A percentile compares a stretch with the other conserved stretches of the same genome.
Conservation (phyloP, 2,329 filamentous ascomycete genomes). For the Furcasterigmium furcatum region DNA sequence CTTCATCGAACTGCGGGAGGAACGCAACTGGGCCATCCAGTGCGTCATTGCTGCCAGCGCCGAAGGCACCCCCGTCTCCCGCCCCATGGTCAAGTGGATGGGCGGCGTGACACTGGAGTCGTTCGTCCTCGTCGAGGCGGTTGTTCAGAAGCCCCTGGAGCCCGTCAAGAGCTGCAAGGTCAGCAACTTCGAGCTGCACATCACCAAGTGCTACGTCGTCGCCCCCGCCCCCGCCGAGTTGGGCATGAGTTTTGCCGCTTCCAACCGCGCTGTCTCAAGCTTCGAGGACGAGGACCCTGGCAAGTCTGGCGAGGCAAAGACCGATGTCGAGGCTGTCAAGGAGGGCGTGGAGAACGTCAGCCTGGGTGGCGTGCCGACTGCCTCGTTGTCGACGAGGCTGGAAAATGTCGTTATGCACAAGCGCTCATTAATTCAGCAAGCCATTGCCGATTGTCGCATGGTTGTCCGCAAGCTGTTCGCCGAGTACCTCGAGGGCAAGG, state of each 20-base stretch:
- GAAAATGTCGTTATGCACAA: constrained; percentile 94
- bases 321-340: background rate
- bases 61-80: constrained; percentile 63
- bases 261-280: constrained; percentile 53
- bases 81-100: constrained; percentile 95
- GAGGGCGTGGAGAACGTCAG: background rate
- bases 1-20: constrained; percentile 81
- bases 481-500: constrained; percentile 71
- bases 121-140: constrained; percentile 76
- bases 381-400: constrained; percentile 78
- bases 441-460: constrained; percentile 57
- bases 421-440: constrained; percentile 85
- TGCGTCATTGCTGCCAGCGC: constrained; percentile 58
- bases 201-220: constrained; percentile 79
- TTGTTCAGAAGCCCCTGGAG: constrained; percentile 77
- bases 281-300: constrained; percentile 56
- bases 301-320: background rate
- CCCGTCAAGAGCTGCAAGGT: constrained; percentile 86
- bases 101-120: constrained; percentile 73
- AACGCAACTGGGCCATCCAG: constrained; percentile 75
- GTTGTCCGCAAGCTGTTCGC: constrained; percentile 69
- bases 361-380: constrained; percentile 52
- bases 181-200: constrained; percentile 78
- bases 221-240: constrained; percentile 58
- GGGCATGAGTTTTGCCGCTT: constrained; percentile 53